phyloP scores from a whole-genome alignment of 371 early-diverging fungal genomes.

The Circinella umbellata region DNA sequence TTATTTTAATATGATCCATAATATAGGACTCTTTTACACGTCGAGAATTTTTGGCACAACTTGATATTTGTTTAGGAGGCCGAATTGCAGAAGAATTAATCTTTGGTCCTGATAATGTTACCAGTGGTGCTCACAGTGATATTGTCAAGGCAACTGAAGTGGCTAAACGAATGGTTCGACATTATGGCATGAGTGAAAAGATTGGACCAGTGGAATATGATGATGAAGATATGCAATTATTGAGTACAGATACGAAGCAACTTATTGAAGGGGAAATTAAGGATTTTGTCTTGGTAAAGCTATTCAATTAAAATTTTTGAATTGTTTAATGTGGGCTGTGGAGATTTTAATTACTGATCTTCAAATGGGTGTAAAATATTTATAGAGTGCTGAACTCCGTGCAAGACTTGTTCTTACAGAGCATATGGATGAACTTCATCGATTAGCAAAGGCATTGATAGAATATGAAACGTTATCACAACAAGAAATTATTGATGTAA shows the following conservation, averaged over 20 bases:
- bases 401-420: constrained; percentile 67
- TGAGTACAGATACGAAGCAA: constrained; percentile 77
- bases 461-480: constrained; percentile 88
- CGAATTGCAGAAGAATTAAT: constrained; percentile 95
- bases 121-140: constrained; percentile 93
- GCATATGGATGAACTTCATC: constrained; percentile 81
- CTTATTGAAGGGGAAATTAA: constrained; percentile 88
- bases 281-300: constrained; percentile 54
- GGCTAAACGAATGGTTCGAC: constrained; percentile 91
- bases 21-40: constrained; percentile 74
- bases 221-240: constrained; percentile 73
- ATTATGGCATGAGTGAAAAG: constrained; percentile 95
- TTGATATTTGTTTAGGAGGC: constrained; percentile 98
- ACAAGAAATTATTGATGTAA: constrained; percentile 79
- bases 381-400: constrained; percentile 58
- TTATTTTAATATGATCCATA: too few relatives aligned
- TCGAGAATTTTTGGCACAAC: constrained; percentile 84
- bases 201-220: constrained; percentile 68
- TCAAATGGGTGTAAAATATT: too few relatives aligned
- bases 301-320: too few relatives aligned
- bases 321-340: too few relatives aligned
- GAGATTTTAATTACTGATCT: too few relatives aligned
- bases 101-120: constrained; percentile 92
- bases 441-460: constrained; percentile 84
- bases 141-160: constrained; percentile 90